A percentile compares a stretch with the other conserved stretches of the same genome.
phyloP scores from a whole-genome alignment of 1,284 basidiomycete genomes.

The Puccinia triticina region DNA sequence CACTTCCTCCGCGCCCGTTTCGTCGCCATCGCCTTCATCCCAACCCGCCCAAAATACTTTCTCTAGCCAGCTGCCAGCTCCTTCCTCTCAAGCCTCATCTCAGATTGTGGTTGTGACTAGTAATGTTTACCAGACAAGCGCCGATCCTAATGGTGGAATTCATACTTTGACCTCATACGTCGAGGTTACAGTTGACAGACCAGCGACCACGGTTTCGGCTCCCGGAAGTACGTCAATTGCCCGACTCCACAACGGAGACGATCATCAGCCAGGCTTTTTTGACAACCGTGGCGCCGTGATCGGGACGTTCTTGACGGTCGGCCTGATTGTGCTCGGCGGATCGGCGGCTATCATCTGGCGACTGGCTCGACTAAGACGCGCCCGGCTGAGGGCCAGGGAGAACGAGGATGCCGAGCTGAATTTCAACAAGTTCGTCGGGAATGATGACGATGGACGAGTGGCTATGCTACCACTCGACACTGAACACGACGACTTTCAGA shows the following conservation, averaged over 20 bases:
- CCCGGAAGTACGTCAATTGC: neutral
- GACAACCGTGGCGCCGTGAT: constrained; percentile 19
- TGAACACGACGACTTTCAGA: constrained; percentile 7
- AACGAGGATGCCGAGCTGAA: constrained; percentile 10
- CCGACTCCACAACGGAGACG: neutral
- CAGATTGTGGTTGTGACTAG: constrained; percentile 4
- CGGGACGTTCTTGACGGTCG: constrained; percentile 10
- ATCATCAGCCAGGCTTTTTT: constrained; percentile 6
- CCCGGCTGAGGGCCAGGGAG: neutral
- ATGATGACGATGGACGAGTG: constrained; percentile 4
- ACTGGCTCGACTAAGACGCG: constrained; percentile 12
- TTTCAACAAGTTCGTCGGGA: constrained; percentile 2
- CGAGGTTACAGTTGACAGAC: neutral
- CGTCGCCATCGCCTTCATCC: neutral
- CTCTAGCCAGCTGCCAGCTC: constrained; percentile 8
- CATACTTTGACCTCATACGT: constrained; percentile 14
- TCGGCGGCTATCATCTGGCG: constrained; percentile 19
- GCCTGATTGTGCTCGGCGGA: constrained; percentile 13
- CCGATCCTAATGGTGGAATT: neutral
- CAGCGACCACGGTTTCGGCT: neutral
- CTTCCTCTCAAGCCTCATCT: neutral
- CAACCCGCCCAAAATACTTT: neutral
- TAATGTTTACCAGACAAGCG: neutral
- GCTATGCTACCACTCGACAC: neutral
- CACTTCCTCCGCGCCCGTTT: neutral